phyloP scores from a whole-genome alignment of 768 basidiomycete genomes.

The Boletus sp. region DNA sequence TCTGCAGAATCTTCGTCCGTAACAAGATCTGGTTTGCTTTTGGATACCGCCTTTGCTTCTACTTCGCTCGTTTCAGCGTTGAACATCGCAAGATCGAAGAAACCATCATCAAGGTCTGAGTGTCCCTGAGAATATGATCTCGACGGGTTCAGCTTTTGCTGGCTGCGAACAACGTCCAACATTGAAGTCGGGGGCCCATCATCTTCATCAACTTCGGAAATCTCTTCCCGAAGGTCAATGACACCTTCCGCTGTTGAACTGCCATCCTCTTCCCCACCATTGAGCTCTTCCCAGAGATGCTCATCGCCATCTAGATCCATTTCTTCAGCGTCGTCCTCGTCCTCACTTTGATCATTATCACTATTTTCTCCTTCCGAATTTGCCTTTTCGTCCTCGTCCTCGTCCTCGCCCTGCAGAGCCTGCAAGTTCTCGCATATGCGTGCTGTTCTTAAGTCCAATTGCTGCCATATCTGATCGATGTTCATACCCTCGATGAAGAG shows the following conservation, averaged over 20 bases:
- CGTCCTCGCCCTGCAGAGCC: constrained; percentile 53
- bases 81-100: constrained; percentile 86
- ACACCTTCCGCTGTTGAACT: constrained; percentile 26
- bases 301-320: constrained; percentile 25
- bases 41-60: constrained; percentile 60
- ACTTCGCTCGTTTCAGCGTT: constrained; percentile 80
- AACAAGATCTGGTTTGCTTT: constrained; percentile 55
- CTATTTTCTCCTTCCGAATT: constrained; percentile 16
- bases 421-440: constrained; percentile 69
- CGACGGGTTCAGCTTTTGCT: constrained; percentile 22
- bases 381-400: constrained; percentile 26
- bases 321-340: constrained; percentile 33
- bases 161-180: constrained; percentile 24
- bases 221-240: constrained; percentile 37
- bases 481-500: constrained; percentile 79
- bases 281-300: constrained; percentile 28
- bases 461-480: constrained; percentile 89
- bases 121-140: constrained; percentile 28
- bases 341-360: constrained; percentile 25
- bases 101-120: constrained; percentile 76
- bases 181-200: constrained; percentile 21
- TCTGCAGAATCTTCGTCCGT: constrained; percentile 51
- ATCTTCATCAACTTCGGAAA: constrained; percentile 37
- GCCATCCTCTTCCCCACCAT: constrained; percentile 20
- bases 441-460: constrained; percentile 78